Evolutionary conservation across 2,329 filamentous ascomycete genomes (phyloP).

Genomic region (Trichophaea hybrida): DNA sequence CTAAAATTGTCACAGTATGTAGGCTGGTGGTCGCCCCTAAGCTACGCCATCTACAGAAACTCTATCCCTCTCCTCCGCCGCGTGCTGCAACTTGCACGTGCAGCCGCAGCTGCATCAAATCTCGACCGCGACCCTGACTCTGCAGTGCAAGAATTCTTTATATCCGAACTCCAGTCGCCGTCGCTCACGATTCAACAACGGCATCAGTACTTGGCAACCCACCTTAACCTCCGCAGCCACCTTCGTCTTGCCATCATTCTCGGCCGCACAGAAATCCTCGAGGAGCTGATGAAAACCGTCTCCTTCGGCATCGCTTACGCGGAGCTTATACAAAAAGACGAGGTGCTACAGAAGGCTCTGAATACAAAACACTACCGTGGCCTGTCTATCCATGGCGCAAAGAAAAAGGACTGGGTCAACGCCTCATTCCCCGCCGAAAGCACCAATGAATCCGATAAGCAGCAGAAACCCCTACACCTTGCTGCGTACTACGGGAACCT

Average conservation of each 20-base stretch:
- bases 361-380: conserved; percentile 62
- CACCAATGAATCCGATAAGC: conserved; percentile 33
- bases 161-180: too few species aligned
- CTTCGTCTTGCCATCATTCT: conserved; percentile 15
- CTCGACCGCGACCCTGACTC: neutral
- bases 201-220: neutral
- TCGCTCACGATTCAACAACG: too few species aligned
- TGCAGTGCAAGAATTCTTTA: neutral
- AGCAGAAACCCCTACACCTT: conserved; percentile 49
- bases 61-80: conserved; percentile 42
- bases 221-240: neutral
- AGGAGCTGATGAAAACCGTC: conserved; percentile 21
- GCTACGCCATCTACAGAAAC: conserved; percentile 39
- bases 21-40: conserved; percentile 26
- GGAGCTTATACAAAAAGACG: conserved; percentile 30
- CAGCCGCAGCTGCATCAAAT: neutral
- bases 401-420: conserved; percentile 59
- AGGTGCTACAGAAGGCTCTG: conserved; percentile 45
- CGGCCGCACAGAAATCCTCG: conserved; percentile 20
- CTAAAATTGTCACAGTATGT: conserved; percentile 1
- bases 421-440: conserved; percentile 39
- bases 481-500: conserved; percentile 38
- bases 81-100: conserved; percentile 40
- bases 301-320: conserved; percentile 21
- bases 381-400: conserved; percentile 59